These are phyloP conservation scores for Daldinia vernicosa DNA, from an alignment of 495 filamentous ascomycete genomes.

Conservation along the genomic window DNA sequence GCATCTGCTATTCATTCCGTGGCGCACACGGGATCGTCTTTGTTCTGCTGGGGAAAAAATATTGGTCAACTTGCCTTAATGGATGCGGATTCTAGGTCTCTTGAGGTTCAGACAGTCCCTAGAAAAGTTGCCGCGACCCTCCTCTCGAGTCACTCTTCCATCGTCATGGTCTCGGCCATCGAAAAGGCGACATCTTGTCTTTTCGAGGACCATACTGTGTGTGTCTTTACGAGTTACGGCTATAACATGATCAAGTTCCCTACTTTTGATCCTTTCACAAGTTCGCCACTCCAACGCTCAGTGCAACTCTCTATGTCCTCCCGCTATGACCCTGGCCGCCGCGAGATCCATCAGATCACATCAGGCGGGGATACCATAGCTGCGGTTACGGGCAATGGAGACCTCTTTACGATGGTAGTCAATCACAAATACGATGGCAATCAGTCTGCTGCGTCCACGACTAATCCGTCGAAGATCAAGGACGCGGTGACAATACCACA, in stretches of 20 bases:
- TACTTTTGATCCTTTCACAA: constrained; percentile 70
- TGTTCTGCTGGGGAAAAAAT: constrained; percentile 97
- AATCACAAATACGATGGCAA: constrained; percentile 69
- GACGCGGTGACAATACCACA: constrained; percentile 77
- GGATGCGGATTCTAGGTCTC: constrained; percentile 90
- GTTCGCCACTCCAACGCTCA: constrained; percentile 65
- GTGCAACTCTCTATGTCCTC: constrained; percentile 69
- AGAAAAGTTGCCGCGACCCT: constrained; percentile 88
- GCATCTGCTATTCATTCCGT: constrained; percentile 94
- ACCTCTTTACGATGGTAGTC: constrained; percentile 82
- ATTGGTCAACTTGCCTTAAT: constrained; percentile 93
- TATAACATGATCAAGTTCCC: constrained; percentile 88
- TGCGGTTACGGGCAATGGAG: constrained; percentile 81
- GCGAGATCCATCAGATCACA: constrained; percentile 76
- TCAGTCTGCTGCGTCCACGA: constrained; percentile 74
- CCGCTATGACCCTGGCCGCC: constrained; percentile 69
- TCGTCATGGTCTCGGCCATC: constrained; percentile 84
- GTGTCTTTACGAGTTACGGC: constrained; percentile 91
- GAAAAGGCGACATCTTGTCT: constrained; percentile 88
- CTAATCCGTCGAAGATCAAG: constrained; percentile 86
- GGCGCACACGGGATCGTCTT: constrained; percentile 78
- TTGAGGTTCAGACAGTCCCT: constrained; percentile 81
- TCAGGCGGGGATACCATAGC: constrained; percentile 91
- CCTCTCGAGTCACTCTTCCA: constrained; percentile 71
- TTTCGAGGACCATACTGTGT: constrained; percentile 86